A percentile compares a stretch with the other conserved stretches of the same genome.
These are phyloP conservation scores for Silene latifolia DNA, from an alignment of 148 eudicot genomes.

Conservation along the genomic window DNA sequence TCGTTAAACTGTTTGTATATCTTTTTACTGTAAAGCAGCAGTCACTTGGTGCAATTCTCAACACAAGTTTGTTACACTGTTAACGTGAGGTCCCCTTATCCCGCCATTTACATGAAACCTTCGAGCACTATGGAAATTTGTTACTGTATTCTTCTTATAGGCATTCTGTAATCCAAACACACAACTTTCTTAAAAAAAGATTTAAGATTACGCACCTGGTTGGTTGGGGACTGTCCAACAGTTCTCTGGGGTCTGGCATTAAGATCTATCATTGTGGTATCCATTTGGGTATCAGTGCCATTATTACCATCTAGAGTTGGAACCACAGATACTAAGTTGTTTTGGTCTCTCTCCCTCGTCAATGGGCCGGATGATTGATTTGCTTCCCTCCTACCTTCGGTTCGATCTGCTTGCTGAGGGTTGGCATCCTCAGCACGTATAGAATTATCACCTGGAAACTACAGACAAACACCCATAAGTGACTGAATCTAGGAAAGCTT, in stretches of 20 bases:
- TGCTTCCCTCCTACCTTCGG: slow-evolving; percentile 46
- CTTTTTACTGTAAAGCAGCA: neutral
- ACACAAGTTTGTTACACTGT: neutral
- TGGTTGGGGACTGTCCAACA: slow-evolving; percentile 43
- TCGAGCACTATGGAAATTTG: too few relatives aligned
- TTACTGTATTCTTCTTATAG: neutral
- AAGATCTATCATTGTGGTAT: slow-evolving; percentile 65
- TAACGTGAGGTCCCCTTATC: too few relatives aligned
- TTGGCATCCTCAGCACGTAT: slow-evolving; percentile 38
- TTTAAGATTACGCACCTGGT: slow-evolving; percentile 41
- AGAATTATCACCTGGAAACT: slow-evolving; percentile 81
- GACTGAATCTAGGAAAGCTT: too few relatives aligned
- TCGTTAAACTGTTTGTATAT: neutral
- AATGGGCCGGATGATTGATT: slow-evolving; percentile 29
- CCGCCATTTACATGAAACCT: too few relatives aligned
- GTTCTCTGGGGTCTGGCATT: slow-evolving; percentile 74
- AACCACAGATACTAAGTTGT: slow-evolving; percentile 36
- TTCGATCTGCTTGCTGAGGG: slow-evolving; percentile 38
- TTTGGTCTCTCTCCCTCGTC: slow-evolving; percentile 45
- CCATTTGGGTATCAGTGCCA: slow-evolving; percentile 41
- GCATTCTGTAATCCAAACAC: neutral
- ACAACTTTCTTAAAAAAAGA: neutral
- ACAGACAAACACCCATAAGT: slow-evolving; percentile 24
- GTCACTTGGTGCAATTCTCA: neutral
- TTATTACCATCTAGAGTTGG: slow-evolving; percentile 31